Base-by-base conservation (phyloP, 495 filamentous ascomycete genomes). In the Penicillium argentinense region DNA sequence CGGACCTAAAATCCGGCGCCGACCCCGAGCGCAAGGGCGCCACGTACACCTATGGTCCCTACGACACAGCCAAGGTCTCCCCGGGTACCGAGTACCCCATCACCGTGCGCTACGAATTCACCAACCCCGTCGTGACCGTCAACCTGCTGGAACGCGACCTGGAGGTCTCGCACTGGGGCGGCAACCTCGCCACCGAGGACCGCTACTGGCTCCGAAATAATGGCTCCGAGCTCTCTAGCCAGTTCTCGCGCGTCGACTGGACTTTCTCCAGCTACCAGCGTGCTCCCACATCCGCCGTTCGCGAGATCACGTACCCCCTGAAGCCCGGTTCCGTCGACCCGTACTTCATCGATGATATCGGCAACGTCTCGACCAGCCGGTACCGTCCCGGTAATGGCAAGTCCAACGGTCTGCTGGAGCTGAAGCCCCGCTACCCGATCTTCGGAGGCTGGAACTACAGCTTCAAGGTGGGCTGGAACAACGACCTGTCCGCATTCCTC, bases 381-480 rank as follows among this genome's bases (percentile, higher is more conserved):
- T 98, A 91, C 77, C 80, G 93, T 45, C 70, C 73, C n/a, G 84
- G 81, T 46, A 87, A 82, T 21, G 49, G 51, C 25, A 78, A 77
- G 63, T 79, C 85, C 2, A 90, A 95, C 57, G 89, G 88, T 24
- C 72, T 81, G 44, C 79, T 97, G 28, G 93, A 97, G 69, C 79
- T 97, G 49, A 90, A 87, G 69, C 95, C 95, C 12, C 79, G 93
- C 22, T 98, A 89, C 66, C 93, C 93, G 6, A 62, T 98, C 18
- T 97, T 97, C 59, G 93, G 93, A 36, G 89, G 88, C 39, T 98
- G 93, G 93, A 96, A 95, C 68, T 97, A 95, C 62, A 91, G 85
- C 50, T 98, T 97, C 73, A 85, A 84, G 34, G 80, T 97, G 33
- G 95, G 93, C 47, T 98, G 93, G 92, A 89, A 96, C 73, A 85